Conservation (phyloP, 2,329 filamentous ascomycete species). For the Penicillium olsonii region DNA sequence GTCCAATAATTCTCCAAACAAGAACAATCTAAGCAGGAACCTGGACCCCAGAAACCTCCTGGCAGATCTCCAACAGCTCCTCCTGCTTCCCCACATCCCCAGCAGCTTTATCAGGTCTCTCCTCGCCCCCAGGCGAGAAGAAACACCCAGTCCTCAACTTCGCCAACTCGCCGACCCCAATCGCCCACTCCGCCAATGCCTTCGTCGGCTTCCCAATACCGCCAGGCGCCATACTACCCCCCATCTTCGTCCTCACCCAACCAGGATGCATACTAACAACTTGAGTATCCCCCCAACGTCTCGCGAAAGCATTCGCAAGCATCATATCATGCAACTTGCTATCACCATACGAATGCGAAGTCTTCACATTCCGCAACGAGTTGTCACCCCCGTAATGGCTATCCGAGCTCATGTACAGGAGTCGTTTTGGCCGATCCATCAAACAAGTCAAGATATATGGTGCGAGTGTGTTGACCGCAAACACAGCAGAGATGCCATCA, state of each 20-base stretch:
- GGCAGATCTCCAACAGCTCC: conserved; percentile 28
- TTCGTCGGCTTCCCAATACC: conserved; percentile 51
- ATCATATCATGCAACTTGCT: conserved; percentile 60
- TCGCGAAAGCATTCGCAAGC: conserved; percentile 57
- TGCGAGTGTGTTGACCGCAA: conserved; percentile 59
- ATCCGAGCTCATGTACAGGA: conserved; percentile 56
- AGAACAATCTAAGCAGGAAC: conserved; percentile 5
- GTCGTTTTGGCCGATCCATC: conserved; percentile 49
- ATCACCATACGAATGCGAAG: conserved; percentile 52
- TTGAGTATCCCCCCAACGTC: conserved; percentile 48
- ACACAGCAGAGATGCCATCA: conserved; percentile 52
- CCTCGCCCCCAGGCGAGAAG: conserved; percentile 23
- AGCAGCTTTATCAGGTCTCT: conserved; percentile 27
- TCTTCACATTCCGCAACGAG: conserved; percentile 37
- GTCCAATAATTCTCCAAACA: too few species aligned
- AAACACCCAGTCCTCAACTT: conserved; percentile 18
- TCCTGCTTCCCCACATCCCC: conserved; percentile 31
- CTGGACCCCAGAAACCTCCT: conserved; percentile 26
- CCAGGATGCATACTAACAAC: conserved; percentile 55
- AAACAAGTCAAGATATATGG: conserved; percentile 59
- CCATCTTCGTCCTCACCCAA: conserved; percentile 60
- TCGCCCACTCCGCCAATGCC: conserved; percentile 51
- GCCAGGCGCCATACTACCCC: conserved; percentile 50
- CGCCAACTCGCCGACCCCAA: conserved; percentile 24
- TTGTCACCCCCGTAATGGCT: conserved; percentile 54